Evolutionary conservation across 176 grass and related monocot species (phyloP), one percentile per base, ranked within the genome.

Genomic region (Oryza longistaminata): DNA sequence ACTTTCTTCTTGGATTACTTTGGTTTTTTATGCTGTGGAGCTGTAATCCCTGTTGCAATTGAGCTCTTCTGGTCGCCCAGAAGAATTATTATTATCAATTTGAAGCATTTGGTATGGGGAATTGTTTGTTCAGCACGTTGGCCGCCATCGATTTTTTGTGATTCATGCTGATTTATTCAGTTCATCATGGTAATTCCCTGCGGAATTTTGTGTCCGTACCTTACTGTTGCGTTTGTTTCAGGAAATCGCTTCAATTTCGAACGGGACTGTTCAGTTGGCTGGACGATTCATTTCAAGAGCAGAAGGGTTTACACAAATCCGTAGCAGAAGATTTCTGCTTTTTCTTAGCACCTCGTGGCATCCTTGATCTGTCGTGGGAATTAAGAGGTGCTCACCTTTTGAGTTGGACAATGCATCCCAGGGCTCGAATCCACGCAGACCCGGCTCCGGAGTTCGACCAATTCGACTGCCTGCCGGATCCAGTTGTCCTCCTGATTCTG

Each of bases 401-500:
- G 67, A 79, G 40, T 24, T 21, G 14, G 46, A 64, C 5, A 16
- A 94, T 97, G 92, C 95, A 97, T 60, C 67, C 90, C 25, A 93
- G 82, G 85, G 64, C 75, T 65, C 76, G 88, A 70, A 86, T 91
- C 84, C 88, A 92, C 71, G 92, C 92, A 1, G 86, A 86, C 81
- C 86, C 81, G 33, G 88, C 79, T 15, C 42, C 39, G 27, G 81
- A 91, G 68, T 24, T 75, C 29, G 95, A 97, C 79, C 88, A 42
- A 0, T 94, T 94, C 60, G 92, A 97, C 75, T 68, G 84, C 25
- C 13, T 97, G 42, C 92, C 88, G 2, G 95, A 97, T 71, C 78
- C 95, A 4, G 84, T 97, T 7, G 86, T 97, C 42, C 82, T 94
- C 29, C 74, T 94, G 19, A 94, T 97, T 75, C 75, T 97, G 13